Evolutionary conservation across 495 filamentous ascomycete species (phyloP).

Genomic region (Elasticomyces elasticus): DNA sequence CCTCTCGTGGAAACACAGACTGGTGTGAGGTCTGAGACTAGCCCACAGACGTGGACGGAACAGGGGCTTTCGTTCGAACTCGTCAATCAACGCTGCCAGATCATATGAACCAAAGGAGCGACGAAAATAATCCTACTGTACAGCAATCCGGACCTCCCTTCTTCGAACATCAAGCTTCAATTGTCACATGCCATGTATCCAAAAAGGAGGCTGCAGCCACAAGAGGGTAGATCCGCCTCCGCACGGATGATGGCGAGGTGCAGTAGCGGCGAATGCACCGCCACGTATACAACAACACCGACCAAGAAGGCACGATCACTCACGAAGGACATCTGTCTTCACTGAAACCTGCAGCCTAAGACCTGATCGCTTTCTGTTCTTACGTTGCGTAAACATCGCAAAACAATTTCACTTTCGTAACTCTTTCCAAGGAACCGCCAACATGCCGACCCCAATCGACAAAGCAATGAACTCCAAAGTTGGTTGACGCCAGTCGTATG

Average conservation of each 20-base stretch:
- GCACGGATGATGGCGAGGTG: not conserved
- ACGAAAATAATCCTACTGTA: not conserved
- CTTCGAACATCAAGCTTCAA: not conserved
- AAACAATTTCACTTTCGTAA: not conserved
- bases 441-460: conserved; percentile 25
- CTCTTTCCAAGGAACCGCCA: conserved; percentile 1
- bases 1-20: too few relatives aligned
- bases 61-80: too few relatives aligned
- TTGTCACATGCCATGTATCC: conserved; percentile 2
- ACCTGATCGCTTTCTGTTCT: too few relatives aligned
- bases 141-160: not conserved
- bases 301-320: not conserved
- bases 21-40: too few relatives aligned
- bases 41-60: too few relatives aligned
- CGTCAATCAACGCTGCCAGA: too few relatives aligned
- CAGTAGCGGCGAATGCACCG: not conserved
- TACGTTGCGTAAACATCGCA: not conserved
- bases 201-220: not conserved
- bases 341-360: too few relatives aligned
- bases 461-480: conserved; percentile 18
- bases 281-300: not conserved
- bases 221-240: not conserved
- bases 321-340: too few relatives aligned
- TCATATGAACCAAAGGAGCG: not conserved
- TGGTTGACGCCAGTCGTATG: not conserved